A percentile compares a stretch with the other conserved stretches of the same genome.
phyloP scores from a whole-genome alignment of 2,329 filamentous ascomycete genomes.

The Fusarium incarnatum region DNA sequence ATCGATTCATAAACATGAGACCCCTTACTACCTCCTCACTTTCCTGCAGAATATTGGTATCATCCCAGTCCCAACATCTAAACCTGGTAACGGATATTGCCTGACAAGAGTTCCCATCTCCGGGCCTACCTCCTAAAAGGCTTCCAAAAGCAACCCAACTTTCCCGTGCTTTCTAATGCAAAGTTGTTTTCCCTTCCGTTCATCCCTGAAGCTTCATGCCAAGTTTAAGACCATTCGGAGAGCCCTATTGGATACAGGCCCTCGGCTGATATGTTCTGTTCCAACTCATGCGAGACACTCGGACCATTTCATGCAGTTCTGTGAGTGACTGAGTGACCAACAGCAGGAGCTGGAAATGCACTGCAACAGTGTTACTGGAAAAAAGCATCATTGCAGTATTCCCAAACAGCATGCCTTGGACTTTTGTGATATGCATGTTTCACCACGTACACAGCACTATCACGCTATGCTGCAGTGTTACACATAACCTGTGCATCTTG shows the following conservation, averaged over 20 bases:
- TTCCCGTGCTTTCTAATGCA: background rate
- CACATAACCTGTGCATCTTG: constrained; percentile 6
- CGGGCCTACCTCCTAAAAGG: background rate
- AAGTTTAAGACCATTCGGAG: background rate
- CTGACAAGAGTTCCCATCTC: constrained; percentile 1
- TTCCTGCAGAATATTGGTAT: background rate
- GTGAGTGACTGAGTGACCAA: constrained; percentile 3
- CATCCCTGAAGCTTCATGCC: constrained; percentile 3
- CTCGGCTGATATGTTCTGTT: constrained; percentile 12
- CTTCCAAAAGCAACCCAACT: background rate
- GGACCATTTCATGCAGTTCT: constrained; percentile 17
- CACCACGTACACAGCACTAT: constrained; percentile 21
- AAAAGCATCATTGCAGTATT: background rate
- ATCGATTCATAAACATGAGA: background rate
- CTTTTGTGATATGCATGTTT: constrained; percentile 42
- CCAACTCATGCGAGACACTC: constrained; percentile 12
- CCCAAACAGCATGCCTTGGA: constrained; percentile 3
- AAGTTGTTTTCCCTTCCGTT: background rate
- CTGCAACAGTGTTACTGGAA: background rate
- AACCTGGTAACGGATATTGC: constrained; percentile 2
- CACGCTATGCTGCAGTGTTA: constrained; percentile 24
- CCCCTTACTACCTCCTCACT: background rate
- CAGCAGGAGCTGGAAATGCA: background rate
- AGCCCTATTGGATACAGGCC: constrained; percentile 4
- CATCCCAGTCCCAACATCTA: background rate